A percentile compares a stretch with the other conserved stretches of the same genome.
Evolutionary conservation across 2,329 filamentous ascomycete genomes (phyloP).

Genomic region (Metarhizium robertsii): DNA sequence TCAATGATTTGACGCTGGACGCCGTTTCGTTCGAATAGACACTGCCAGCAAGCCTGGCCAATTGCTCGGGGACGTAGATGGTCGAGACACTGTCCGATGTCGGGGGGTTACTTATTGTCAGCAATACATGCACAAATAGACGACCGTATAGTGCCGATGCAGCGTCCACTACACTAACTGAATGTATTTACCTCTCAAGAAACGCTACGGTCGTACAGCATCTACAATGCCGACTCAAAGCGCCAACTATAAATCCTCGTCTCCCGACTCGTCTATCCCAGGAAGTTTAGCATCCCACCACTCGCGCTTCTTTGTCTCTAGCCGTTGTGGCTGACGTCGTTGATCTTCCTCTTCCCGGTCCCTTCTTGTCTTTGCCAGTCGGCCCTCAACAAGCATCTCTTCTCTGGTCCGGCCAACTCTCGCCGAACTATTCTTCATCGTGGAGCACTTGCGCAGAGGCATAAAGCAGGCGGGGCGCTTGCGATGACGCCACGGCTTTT

Average conservation of each 20-base stretch:
- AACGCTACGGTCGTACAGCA: not conserved
- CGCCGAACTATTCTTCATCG: constrained; percentile 8
- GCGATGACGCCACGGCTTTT: constrained; percentile 54
- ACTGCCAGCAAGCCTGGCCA: not conserved
- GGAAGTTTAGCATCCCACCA: constrained; percentile 22
- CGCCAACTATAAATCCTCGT: not conserved
- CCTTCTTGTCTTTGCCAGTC: constrained; percentile 36
- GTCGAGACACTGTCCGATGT: not conserved
- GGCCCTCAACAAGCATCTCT: constrained; percentile 42
- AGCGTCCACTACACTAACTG: not conserved
- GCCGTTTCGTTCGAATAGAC: not conserved
- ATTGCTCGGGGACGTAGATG: not conserved
- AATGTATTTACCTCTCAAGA: not conserved
- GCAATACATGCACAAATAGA: not conserved
- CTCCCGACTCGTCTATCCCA: constrained; percentile 3
- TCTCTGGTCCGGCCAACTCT: constrained; percentile 37
- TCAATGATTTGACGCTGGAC: not conserved
- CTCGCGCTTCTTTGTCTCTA: constrained; percentile 11
- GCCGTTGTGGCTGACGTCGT: constrained; percentile 13
- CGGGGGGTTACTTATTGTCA: too few relatives aligned
- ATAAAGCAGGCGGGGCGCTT: constrained; percentile 1
- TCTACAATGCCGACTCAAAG: not conserved
- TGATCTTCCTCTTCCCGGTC: constrained; percentile 35
- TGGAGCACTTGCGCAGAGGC: not conserved
- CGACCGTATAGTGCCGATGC: not conserved